phyloP scores from a whole-genome alignment of 345 rosid genomes.

The Lepidium africanum region DNA sequence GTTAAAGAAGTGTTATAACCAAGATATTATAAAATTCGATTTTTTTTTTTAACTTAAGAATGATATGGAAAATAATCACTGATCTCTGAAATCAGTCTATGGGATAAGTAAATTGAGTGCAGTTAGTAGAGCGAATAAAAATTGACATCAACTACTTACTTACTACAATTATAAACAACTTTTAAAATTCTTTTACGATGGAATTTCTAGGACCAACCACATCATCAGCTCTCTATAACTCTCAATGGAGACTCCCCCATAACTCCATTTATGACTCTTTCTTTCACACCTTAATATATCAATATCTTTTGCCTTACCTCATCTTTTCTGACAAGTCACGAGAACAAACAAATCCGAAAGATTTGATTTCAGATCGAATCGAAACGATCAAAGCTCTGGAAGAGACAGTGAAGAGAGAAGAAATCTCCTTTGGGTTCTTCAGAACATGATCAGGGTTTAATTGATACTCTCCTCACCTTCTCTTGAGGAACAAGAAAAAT shows the following conservation, averaged over 20 bases:
- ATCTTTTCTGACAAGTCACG: slow-evolving; percentile 18
- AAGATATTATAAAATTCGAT: background rate
- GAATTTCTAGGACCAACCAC: slow-evolving; percentile 15
- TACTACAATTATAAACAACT: slow-evolving; percentile 10
- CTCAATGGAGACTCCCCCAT: slow-evolving; percentile 9
- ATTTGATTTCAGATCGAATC: slow-evolving; percentile 4
- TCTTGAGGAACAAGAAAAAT: background rate
- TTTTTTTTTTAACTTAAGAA: background rate
- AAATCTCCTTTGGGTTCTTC: background rate
- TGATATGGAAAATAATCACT: background rate
- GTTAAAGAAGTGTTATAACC: background rate
- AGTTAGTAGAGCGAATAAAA: background rate
- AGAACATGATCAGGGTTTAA: background rate
- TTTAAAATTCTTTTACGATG: background rate
- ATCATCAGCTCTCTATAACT: slow-evolving; percentile 11
- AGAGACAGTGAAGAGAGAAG: background rate
- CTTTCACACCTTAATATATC: background rate
- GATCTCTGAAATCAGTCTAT: background rate
- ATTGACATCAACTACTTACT: background rate
- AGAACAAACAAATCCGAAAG: slow-evolving; percentile 4
- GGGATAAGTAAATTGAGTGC: background rate
- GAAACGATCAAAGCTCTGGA: background rate
- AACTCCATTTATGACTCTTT: slow-evolving; percentile 12
- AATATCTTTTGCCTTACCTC: background rate
- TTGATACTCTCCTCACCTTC: background rate